A percentile compares a stretch with the other conserved stretches of the same genome.
Evolutionary conservation across 2,329 filamentous ascomycete genomes (phyloP).

Genomic region (Claviceps humidiphila): DNA sequence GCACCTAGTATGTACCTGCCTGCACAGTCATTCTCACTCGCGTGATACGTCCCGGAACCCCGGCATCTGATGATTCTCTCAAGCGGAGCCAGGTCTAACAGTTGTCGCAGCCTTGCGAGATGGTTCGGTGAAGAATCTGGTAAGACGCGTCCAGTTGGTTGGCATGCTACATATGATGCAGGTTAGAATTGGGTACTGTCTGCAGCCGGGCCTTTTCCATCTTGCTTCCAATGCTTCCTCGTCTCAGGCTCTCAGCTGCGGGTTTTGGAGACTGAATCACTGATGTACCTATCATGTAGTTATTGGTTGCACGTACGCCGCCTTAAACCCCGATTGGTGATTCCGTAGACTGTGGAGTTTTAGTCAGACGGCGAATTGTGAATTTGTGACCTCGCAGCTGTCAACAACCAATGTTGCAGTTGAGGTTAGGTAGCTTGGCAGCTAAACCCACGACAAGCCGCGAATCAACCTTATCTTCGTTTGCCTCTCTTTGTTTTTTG

Average conservation of each 20-base stretch:
- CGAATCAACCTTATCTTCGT: too few species aligned
- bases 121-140: conserved; percentile 3
- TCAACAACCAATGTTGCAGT: too few species aligned
- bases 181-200: too few species aligned
- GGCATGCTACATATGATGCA: neutral
- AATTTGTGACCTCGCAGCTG: too few species aligned
- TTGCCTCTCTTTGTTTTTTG: too few species aligned
- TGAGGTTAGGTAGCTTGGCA: too few species aligned
- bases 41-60: too few species aligned
- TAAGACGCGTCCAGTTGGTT: neutral
- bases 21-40: too few species aligned
- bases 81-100: neutral
- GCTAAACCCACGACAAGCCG: too few species aligned
- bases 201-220: neutral
- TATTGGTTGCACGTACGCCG: neutral
- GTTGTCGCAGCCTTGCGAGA: neutral
- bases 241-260: neutral
- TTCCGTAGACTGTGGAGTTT: neutral
- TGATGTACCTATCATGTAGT: neutral
- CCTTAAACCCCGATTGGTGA: neutral
- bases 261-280: neutral
- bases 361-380: too few species aligned
- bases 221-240: neutral
- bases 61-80: neutral
- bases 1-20: too few species aligned